These are phyloP conservation scores for Cynara cardunculus DNA, from an alignment of 129 eudicot genomes.

Conservation along the genomic window DNA sequence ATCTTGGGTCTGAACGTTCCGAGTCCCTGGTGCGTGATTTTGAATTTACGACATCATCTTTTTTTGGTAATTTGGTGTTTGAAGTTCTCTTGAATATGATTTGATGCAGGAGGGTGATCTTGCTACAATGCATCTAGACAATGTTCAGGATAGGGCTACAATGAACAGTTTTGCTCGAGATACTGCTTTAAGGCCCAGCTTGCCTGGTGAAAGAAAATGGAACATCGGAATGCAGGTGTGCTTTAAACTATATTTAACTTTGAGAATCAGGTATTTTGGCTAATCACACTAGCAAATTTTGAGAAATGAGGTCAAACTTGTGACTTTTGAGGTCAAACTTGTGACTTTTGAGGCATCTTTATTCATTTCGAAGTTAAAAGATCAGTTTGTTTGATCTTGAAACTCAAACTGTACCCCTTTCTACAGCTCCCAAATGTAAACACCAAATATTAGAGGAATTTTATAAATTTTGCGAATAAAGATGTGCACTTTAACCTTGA, in stretches of 20 bases:
- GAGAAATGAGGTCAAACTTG: constrained; percentile 1
- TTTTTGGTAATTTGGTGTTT: background rate
- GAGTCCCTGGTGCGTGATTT: constrained; percentile 53
- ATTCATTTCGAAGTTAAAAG: constrained; percentile 2
- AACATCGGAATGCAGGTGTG: constrained; percentile 61
- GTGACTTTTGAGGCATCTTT: background rate
- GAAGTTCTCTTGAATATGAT: background rate
- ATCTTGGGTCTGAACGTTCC: constrained; percentile 69
- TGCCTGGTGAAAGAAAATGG: constrained; percentile 60
- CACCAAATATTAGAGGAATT: background rate
- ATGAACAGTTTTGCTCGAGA: constrained; percentile 27
- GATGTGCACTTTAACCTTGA: background rate
- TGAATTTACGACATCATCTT: background rate
- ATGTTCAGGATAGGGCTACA: constrained; percentile 14
- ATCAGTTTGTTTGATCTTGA: background rate
- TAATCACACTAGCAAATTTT: too few species aligned
- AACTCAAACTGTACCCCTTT: background rate
- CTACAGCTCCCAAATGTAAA: background rate
- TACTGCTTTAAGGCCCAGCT: constrained; percentile 25
- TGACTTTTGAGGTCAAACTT: constrained; percentile 3
- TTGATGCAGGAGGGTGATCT: constrained; percentile 47
- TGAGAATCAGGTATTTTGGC: background rate
- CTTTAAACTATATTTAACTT: background rate
- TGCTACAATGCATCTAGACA: constrained; percentile 35
- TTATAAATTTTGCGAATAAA: background rate